Evolutionary conservation across 2,329 filamentous ascomycete species (phyloP), one percentile per base, ranked within the genome.

Genomic region (Graphilbum ipis-grandicollis): DNA sequence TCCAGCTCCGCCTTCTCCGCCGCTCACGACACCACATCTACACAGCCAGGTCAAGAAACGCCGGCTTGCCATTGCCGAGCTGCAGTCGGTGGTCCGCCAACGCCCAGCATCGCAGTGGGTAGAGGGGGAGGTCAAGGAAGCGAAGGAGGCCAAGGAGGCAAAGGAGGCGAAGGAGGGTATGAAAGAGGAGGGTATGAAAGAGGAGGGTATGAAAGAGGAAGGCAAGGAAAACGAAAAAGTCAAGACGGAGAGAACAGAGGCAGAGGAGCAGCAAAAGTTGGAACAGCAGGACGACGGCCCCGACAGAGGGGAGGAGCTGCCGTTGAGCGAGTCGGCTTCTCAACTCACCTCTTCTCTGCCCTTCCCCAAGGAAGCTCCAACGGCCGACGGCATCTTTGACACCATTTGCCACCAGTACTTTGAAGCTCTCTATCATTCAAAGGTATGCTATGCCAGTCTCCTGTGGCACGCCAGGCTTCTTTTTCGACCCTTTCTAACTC

Each of bases 381-480:
- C 59, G 8, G 57, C 68, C 2, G 57, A 64, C 18, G 57, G 55
- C 9, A 71, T 77, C 17, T 68, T 75, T 43, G 63, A 72, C 7
- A 69, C 62, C 41, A 63, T 78, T 39, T 61, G 71, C 38, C 58
- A 55, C 19, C 65, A 75, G 35, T 71, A 79, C 54, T 61, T 68
- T 39, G 66, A 74, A 39, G 62, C 65, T 6, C 54, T 79, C 1
- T 76, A 75, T 60, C 63, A 72, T 56, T 73, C 76, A 39, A 67
- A 71, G 62, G 71, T 71, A 53, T 13, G 60, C 47, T 25, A 10
- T 14, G 4, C 9, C 32, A 14, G 31, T 34, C n/a, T 53, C 14
- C 44, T 9, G 28, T 5, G 31, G 7, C 9, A 19, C 9, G 4
- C 12, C 9, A 8, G 19, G 25, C 13, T 9, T 29, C 15, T 2